Conservation (phyloP, 176 grass and related monocot species). For the Carex kokanica region DNA sequence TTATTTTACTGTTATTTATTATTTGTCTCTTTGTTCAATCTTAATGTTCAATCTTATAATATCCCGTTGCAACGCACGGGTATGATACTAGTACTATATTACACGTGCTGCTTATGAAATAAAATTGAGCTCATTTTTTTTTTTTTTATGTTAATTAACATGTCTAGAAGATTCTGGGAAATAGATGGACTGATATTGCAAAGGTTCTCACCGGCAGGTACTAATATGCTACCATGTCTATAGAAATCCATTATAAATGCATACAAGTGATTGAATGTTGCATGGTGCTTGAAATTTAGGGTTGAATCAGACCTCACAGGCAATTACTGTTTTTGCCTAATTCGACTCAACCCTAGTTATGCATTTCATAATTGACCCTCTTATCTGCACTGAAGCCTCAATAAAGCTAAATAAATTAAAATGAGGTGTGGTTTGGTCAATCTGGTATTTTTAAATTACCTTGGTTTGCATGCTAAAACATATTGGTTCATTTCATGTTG, state of each 20-base stretch:
- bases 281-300: not conserved
- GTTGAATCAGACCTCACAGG: not conserved
- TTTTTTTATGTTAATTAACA: conserved; percentile 31
- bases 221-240: not conserved
- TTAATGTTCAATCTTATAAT: too few relatives aligned
- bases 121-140: conserved; percentile 18
- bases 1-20: too few relatives aligned
- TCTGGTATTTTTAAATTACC: not conserved
- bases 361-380: not conserved
- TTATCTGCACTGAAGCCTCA: not conserved
- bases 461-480: not conserved
- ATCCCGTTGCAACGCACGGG: too few relatives aligned
- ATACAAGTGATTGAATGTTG: not conserved
- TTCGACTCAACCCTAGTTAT: not conserved
- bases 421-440: not conserved
- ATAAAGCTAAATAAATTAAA: not conserved
- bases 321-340: not conserved
- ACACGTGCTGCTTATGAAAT: not conserved
- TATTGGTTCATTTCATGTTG: not conserved
- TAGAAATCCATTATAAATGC: not conserved
- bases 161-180: conserved; percentile 87
- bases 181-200: conserved; percentile 98
- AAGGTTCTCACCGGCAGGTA: conserved; percentile 94
- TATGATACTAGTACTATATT: too few relatives aligned
- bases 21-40: too few relatives aligned